Evolutionary conservation across 2,329 filamentous ascomycete species (phyloP), one percentile per base, ranked within the genome.

Genomic region (Stagonosporopsis cucurbitacearum): DNA sequence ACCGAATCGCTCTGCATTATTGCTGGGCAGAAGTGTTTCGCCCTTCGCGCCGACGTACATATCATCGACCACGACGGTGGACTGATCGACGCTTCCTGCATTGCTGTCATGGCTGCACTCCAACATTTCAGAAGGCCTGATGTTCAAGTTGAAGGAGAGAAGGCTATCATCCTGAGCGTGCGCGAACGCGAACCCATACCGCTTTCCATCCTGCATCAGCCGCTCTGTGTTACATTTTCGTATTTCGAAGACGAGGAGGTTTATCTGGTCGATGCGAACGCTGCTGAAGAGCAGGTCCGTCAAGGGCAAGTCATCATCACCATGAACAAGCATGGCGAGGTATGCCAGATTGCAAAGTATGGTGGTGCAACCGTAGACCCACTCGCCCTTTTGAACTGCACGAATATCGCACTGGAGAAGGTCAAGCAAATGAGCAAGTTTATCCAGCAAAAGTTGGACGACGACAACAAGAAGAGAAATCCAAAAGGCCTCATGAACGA

Each of bases 1-100:
- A 96, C 93, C 30, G 95, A 99, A 78, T 96, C 93, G 4, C 84
- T 99, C 40, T 99, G 95, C 76, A 91, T 99, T 20, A 83, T 97
- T 25, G 92, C 95, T 11, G 93, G 91, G 7, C 83, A 90, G 57
- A 96, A 96, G 76, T 95, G 91, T 80, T 99, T 95, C 87, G 89
- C 89, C 58, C 84, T 99, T 60, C 88, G 94, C 54, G 93, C 91
- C 19, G 94, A 98, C 74, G 85, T 98, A 20, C 95, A 99, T 77
- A 87, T 98, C 42, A 84, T 98, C 41, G 89, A 92, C 46, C 91
- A 93, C 72, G 94, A 98, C 73, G 95, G 95, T 49, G 94, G 93
- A 66, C 82, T 99, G 37, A 86, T 95, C 32, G 94, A 98, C 75
- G 88, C 89, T 2, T 85, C 90, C 20, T 97, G 93, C 72, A 84